Evolutionary conservation across 495 filamentous ascomycete species (phyloP), one percentile per base, ranked within the genome.

Genomic region (Xylona heveae): DNA sequence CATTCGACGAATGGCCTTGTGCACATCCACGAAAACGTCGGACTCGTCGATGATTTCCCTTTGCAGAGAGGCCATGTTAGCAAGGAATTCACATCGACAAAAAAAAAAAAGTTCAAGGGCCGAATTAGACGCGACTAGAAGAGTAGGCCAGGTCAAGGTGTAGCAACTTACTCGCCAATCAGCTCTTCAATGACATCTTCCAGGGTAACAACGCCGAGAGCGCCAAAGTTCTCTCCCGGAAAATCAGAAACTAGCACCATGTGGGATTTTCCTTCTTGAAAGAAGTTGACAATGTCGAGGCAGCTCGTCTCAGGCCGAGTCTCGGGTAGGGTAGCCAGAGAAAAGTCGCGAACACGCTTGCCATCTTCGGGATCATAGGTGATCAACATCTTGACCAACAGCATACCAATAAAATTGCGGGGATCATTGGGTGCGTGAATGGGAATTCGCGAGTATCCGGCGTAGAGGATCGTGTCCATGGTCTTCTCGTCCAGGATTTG

Each of bases 181-280:
- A 97, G 57, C 48, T 97, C 88, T 49, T 97, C 88, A 38, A 95
- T 95, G 7, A 95, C 90, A 55, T 97, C 88, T 51, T 97, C 88
- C 2, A 97, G 55, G 0, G 88, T 97, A 7, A 95, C 78, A 1
- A 97, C 88, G 15, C 88, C 88, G 10, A 93, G 55, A 1, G 84
- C 81, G 23, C 88, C 88, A 37, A 76, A 69, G 44, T 90, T 72
- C 38, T 90, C 75, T 8, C 88, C 82, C 2, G 88, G 88, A 36
- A 61, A 71, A 41, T 91, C 78, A 5, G 83, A 92, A 6, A 94
- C 84, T 17, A 97, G 62, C 6, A 95, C 85, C 90, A 97, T 95
- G 52, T 97, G 88, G 6, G 82, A 91, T 49, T 95, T 95, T 32
- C 88, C 88, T 54, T 97, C 85, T 49, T 97, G 88, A 57, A 97